Evolutionary conservation across 1,284 basidiomycete species (phyloP), one percentile per base, ranked within the genome.

Genomic region (Cryptococcus jaspeensis): DNA sequence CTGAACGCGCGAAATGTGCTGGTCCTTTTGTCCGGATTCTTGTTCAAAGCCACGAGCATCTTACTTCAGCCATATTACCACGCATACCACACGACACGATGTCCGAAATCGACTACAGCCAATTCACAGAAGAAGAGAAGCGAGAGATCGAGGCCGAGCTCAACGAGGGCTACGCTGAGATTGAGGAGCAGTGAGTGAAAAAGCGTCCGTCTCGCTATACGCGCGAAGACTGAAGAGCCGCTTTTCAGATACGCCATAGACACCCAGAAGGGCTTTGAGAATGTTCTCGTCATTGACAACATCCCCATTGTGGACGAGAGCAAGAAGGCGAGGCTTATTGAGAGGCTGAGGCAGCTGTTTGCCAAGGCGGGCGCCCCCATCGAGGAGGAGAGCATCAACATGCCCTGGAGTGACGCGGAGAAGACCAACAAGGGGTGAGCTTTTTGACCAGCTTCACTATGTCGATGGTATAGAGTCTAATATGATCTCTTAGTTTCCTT

Each of bases 381-480:
- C 55, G 90, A 88, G 69, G 79, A 84, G 32, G 87, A 89, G 51
- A 84, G 87, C 63, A 85, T 94, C 63, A 84, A 82, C 62, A 84
- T 94, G 76, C 90, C 92, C 35, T 95, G 90, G 90, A 86, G 92
- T 71, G 84, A 89, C 55, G 72, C 80, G 50, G 84, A 81, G 9
- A 87, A 84, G 39, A 89, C 90, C 76, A 92, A 88, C 81, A 91
- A 91, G 81, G 92, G 92, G 91, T 92, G 69, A 68, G 83, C 76
- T 38, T n/a, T n/a, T n/a, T 55, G n/a, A 28, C 9, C 28, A 23
- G 18, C 40, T 46, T 13, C 38, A 13, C 18, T 20, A 20, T 28
- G 15, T n/a, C 15, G 8, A 25, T 50, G 16, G 1, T 23, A 23
- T 18, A 23, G 41, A 36, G 9, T 32, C 42, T 12, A 36, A 0